Evolutionary conservation across 2,329 filamentous ascomycete genomes (phyloP), one percentile per base, ranked within the genome.

Genomic region (Helminthosporium solani): DNA sequence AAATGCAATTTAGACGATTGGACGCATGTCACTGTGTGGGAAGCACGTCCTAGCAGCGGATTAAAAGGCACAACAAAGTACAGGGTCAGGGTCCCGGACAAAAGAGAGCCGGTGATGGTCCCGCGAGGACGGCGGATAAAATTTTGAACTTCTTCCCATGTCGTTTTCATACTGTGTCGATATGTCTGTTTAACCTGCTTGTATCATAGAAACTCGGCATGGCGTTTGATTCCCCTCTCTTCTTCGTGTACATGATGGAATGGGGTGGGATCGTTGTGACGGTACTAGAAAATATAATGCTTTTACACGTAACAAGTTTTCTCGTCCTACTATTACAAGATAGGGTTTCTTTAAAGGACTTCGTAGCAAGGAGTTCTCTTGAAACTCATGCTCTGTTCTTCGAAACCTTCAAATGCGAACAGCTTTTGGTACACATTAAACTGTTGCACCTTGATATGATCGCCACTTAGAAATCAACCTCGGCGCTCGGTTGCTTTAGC

Each of bases 151-250:
- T 52, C 52, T 53, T 52, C 41, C 33, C 45, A 50, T 56, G 52
- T 58, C 49, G 33, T 57, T 53, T 54, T 39, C 31, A 50, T 56
- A 53, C 39, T 63, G 55, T 64, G 48, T 61, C 54, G 52, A 61
- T 60, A 58, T 45, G 36, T 33, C 42, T 52, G 39, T 38, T 35
- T 37, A 46, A 47, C 46, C 30, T 40, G 46, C 50, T 46, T 65
- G 61, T 65, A 64, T 53, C 47, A 65, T 66, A 58, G 58, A 57
- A 43, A 55, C 58, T 57, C 47, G 49, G 52, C 53, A 41, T 52
- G 60, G 60, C 57, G 61, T 66, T 44, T 52, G 33, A 48, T 57
- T 55, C 57, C 52, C 52, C 46, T 49, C 54, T 64, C 54, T 47
- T 52, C 28, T 42, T n/a, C n/a, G n/a, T 56, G 49, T 59, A 51